Evolutionary conservation across 2,329 filamentous ascomycete genomes (phyloP), one percentile per base, ranked within the genome.

Genomic region (Nemania diffusa): DNA sequence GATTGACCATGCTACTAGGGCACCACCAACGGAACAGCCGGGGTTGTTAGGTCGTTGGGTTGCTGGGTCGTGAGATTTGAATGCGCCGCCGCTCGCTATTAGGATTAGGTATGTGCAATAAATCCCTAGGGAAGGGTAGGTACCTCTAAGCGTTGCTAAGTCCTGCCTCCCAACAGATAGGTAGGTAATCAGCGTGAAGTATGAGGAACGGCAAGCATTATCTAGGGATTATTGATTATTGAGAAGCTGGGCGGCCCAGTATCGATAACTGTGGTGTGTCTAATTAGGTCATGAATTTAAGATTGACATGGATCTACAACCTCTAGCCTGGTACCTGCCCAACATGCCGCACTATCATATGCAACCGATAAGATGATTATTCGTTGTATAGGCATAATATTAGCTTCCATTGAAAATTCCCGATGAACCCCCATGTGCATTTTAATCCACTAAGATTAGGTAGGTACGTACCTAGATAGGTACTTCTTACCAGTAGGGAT

Each of bases 281-380:
- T 46, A 32, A 59, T 61, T 63, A 57, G 63, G 62, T 56, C 48
- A 57, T 65, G 22, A 42, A 42, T 62, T 61, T 27, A 42, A 59
- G 27, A 56, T 44, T 55, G 40, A 51, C 46, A 44, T 51, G 46
- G 17, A 58, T 29, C 24, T 50, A 37, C 20, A 55, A 11, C 26
- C 24, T 17, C 48, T 51, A n/a, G 7, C 50, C 20, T n/a, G 13
- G 50, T 53, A 53, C 22, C 50, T 53, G 26, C 51, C 51, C 26
- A n/a, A 20, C 26, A 1, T 32, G 22, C 24, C n/a, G n/a, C 29
- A 20, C 29, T 13, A 5, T 34, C 8, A 24, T 4, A 46, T 46
- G 40, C 3, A n/a, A 44, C 15, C 40, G 40, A 20, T 44, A 44
- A n/a, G 13, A 20, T 15, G 7, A 44, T 44, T 44, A 44, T 44